Evolutionary conservation across 2,329 filamentous ascomycete species (phyloP).

Genomic region (Coleophoma crateriformis): DNA sequence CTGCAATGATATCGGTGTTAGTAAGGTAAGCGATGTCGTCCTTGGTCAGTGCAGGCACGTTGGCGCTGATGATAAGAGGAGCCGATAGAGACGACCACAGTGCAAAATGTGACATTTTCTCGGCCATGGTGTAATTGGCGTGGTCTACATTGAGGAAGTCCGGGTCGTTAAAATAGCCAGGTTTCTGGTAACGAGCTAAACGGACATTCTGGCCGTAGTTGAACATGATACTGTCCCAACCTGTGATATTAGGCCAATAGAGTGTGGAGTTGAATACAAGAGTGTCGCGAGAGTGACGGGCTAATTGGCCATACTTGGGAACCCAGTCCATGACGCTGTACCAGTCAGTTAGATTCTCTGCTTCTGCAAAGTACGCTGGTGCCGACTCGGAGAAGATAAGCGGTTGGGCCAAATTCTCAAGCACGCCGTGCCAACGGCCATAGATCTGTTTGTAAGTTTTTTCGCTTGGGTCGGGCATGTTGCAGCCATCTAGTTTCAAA

Average conservation of each 20-base stretch:
- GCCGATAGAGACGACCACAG: constrained; percentile 41
- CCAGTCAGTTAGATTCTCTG: no score
- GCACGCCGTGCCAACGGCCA: constrained; percentile 13
- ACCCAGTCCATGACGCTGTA: no score
- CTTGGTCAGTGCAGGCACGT: constrained; percentile 24
- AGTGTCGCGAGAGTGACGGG: constrained; percentile 4
- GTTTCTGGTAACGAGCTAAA: constrained; percentile 25
- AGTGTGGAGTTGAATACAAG: constrained; percentile 24
- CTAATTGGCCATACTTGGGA: no score
- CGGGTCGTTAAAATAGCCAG: constrained; percentile 33
- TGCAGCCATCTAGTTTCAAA: constrained; percentile 42
- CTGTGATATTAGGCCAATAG: constrained; percentile 29
- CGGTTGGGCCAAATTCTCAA: constrained; percentile 22
- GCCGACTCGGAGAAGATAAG: constrained; percentile 16
- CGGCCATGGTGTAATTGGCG: constrained; percentile 28
- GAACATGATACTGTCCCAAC: constrained; percentile 28
- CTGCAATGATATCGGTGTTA: constrained; percentile 29
- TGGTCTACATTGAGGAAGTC: constrained; percentile 38
- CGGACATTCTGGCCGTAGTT: constrained; percentile 23
- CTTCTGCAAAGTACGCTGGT: constrained; percentile 1
- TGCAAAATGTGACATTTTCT: constrained; percentile 37
- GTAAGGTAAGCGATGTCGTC: constrained; percentile 25
- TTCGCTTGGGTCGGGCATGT: constrained; percentile 4
- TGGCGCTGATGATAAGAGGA: constrained; percentile 36
- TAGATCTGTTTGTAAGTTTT: constrained; percentile 6